A percentile compares a stretch with the other conserved stretches of the same genome.
phyloP scores from a whole-genome alignment of 306 rosid genomes.

The Cicer arietinum region DNA sequence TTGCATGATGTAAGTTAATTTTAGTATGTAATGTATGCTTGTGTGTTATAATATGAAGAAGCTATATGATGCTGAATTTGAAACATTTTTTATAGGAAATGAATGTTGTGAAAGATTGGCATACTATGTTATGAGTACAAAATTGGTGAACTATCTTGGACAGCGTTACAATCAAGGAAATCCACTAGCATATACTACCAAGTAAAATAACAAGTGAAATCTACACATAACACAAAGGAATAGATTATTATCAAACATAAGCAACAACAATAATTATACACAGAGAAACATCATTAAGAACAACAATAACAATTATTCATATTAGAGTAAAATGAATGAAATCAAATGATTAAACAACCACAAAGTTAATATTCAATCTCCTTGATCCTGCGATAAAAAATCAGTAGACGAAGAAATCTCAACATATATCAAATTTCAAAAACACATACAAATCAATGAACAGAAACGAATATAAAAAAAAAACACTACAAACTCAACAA shows the following conservation, averaged over 20 bases:
- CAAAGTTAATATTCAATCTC: conserved; percentile 49
- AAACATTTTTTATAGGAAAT: too few relatives aligned
- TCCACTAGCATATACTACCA: conserved; percentile 32
- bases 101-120: too few relatives aligned
- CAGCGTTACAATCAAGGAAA: too few relatives aligned
- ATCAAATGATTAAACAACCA: conserved; percentile 45
- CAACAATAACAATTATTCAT: conserved; percentile 10
- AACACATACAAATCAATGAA: too few relatives aligned
- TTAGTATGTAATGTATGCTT: not conserved
- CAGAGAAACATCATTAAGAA: conserved; percentile 19
- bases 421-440: too few relatives aligned
- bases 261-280: conserved; percentile 13
- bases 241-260: conserved; percentile 30
- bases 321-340: conserved; percentile 33
- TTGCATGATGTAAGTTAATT: conserved; percentile 5
- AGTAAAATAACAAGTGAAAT: conserved; percentile 18
- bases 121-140: too few relatives aligned
- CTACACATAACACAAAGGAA: conserved; percentile 7
- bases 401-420: too few relatives aligned
- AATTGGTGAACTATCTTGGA: too few relatives aligned
- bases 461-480: too few relatives aligned
- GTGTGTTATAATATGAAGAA: too few relatives aligned
- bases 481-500: too few relatives aligned
- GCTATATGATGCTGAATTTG: too few relatives aligned
- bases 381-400: not conserved